A percentile compares a stretch with the other conserved stretches of the same genome.
These are phyloP conservation scores for Eucalyptus cloeziana DNA, from an alignment of 345 rosid genomes.

Conservation along the genomic window DNA sequence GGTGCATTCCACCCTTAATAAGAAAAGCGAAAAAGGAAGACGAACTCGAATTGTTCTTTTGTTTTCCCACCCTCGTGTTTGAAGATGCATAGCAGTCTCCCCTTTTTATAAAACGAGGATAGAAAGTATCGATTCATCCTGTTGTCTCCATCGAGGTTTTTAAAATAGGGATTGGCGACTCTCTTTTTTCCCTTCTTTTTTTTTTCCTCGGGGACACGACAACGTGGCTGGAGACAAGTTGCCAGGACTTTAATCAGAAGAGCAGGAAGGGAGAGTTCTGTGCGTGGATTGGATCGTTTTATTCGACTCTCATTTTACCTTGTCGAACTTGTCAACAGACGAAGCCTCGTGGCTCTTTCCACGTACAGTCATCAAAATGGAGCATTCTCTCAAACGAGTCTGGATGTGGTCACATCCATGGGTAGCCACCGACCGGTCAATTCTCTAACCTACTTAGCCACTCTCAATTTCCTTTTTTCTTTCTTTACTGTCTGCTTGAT, in stretches of 20 bases:
- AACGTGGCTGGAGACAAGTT: not conserved
- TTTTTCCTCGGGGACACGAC: not conserved
- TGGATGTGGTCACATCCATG: not conserved
- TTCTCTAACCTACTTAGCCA: not conserved
- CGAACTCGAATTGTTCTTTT: not conserved
- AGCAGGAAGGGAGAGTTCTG: not conserved
- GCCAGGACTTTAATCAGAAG: not conserved
- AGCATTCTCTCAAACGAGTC: not conserved
- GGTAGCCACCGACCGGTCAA: not conserved
- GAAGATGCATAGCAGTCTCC: not conserved
- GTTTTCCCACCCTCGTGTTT: not conserved
- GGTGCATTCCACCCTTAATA: not conserved
- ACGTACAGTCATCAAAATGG: not conserved
- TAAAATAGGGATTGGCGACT: not conserved
- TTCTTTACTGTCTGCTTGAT: no score
- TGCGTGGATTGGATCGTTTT: not conserved
- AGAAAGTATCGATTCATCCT: not conserved
- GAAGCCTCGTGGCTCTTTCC: not conserved
- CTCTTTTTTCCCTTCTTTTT: not conserved
- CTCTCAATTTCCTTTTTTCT: not conserved
- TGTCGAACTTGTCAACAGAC: not conserved
- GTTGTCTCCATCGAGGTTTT: not conserved
- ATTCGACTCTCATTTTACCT: not conserved
- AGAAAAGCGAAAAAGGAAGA: not conserved
- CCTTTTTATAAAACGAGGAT: not conserved